Evolutionary conservation across 306 rosid genomes (phyloP).

Genomic region (Erythrophleum fordii): DNA sequence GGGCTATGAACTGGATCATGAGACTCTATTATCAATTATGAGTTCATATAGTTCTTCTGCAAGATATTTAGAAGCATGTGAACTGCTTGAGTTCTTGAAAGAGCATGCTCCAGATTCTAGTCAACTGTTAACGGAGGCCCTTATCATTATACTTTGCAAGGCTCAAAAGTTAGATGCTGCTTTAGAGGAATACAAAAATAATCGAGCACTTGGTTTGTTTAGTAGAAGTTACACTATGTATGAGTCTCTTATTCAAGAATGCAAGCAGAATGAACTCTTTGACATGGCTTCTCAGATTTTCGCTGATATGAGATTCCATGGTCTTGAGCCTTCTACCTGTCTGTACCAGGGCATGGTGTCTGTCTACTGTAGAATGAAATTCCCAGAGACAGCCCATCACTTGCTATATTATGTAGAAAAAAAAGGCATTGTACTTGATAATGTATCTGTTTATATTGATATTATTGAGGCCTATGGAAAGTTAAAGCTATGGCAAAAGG

Average conservation of each 20-base stretch:
- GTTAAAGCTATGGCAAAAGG: constrained; percentile 84
- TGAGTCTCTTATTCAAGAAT: constrained; percentile 76
- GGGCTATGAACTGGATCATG: constrained; percentile 76
- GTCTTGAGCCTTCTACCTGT: constrained; percentile 66
- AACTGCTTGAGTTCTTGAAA: constrained; percentile 80
- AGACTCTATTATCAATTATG: constrained; percentile 69
- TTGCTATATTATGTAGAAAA: constrained; percentile 68
- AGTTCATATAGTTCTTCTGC: constrained; percentile 80
- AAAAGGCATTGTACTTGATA: constrained; percentile 52
- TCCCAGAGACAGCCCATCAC: constrained; percentile 90
- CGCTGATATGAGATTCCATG: constrained; percentile 84
- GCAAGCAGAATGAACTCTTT: constrained; percentile 68
- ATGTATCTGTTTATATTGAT: constrained; percentile 50
- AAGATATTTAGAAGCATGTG: constrained; percentile 85
- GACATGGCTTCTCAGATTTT: constrained; percentile 79
- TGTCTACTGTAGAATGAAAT: constrained; percentile 68
- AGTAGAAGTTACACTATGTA: constrained; percentile 65
- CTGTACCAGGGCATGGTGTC: constrained; percentile 69
- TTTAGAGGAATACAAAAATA: constrained; percentile 66
- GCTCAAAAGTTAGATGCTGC: constrained; percentile 76
- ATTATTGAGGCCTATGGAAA: constrained; percentile 81
- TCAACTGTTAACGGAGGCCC: constrained; percentile 80
- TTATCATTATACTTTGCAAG: constrained; percentile 78
- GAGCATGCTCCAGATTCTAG: constrained; percentile 59
- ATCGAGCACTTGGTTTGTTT: constrained; percentile 60